Evolutionary conservation across 192 early-diverging fungal genomes (phyloP).

Genomic region (Geranomyces michiganensis): DNA sequence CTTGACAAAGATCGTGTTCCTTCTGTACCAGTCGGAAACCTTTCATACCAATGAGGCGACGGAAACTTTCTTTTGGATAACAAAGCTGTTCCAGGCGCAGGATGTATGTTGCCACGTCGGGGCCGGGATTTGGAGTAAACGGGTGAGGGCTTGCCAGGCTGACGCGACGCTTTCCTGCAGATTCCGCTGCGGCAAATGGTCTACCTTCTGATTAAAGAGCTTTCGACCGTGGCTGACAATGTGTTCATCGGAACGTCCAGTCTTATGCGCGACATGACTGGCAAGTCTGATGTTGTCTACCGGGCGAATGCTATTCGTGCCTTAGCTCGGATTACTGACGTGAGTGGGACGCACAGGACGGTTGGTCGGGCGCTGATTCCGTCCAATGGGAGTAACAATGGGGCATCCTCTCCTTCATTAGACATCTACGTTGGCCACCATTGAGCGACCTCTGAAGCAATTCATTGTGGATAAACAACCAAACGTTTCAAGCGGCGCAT

Average conservation of each 20-base stretch:
- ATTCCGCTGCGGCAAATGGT: conserved; percentile 95
- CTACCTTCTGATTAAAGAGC: conserved; percentile 96
- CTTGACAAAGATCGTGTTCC: conserved; percentile 91
- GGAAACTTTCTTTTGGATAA: conserved; percentile 96
- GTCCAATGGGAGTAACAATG: too few relatives aligned
- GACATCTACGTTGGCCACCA: conserved; percentile 91
- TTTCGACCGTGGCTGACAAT: conserved; percentile 90
- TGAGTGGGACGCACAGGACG: conserved; percentile 43
- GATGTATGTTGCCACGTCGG: conserved; percentile 59
- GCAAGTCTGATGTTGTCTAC: conserved; percentile 86
- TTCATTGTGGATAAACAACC: conserved; percentile 95
- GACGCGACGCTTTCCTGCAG: conserved; percentile 41
- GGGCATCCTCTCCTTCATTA: conserved; percentile 27
- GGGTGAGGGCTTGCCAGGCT: too few relatives aligned
- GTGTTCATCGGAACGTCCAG: conserved; percentile 97
- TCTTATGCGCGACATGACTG: conserved; percentile 96
- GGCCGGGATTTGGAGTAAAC: background rate
- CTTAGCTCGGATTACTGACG: conserved; percentile 93
- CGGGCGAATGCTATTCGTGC: conserved; percentile 96
- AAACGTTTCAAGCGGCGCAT: conserved; percentile 83
- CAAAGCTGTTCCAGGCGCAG: conserved; percentile 94
- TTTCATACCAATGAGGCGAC: conserved; percentile 96
- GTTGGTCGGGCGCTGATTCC: too few relatives aligned
- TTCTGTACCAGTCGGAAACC: conserved; percentile 86
- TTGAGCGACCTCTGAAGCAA: conserved; percentile 96